phyloP scores from a whole-genome alignment of 805 yeast genomes.

The Candida cerambycidarum region DNA sequence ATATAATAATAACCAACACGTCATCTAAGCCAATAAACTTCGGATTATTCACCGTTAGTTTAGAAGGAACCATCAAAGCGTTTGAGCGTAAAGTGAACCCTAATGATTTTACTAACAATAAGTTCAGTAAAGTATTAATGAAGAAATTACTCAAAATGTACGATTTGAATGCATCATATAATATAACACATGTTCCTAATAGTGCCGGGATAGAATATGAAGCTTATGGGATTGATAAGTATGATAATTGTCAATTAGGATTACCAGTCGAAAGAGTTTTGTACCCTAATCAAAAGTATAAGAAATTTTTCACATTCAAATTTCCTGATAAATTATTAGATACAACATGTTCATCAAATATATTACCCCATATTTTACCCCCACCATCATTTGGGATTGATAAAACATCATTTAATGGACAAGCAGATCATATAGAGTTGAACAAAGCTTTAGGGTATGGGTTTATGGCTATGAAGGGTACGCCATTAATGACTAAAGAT shows the following conservation, averaged over 20 bases:
- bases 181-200: slow-evolving; percentile 49
- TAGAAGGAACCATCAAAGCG: slow-evolving; percentile 47
- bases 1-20: slow-evolving; percentile 48
- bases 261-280: slow-evolving; percentile 49
- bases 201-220: slow-evolving; percentile 50
- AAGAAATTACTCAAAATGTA: slow-evolving; percentile 60
- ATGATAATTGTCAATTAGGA: slow-evolving; percentile 51
- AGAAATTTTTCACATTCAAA: slow-evolving; percentile 58
- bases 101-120: slow-evolving; percentile 14
- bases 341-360: slow-evolving; percentile 48
- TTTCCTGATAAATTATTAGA: slow-evolving; percentile 56
- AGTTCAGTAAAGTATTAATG: slow-evolving; percentile 32
- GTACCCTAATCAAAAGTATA: slow-evolving; percentile 50
- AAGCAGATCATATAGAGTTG: slow-evolving; percentile 34
- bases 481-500: slow-evolving; percentile 54
- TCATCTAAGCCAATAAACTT: slow-evolving; percentile 44
- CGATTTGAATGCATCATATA: slow-evolving; percentile 58
- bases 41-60: slow-evolving; percentile 45
- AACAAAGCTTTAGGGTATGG: slow-evolving; percentile 56
- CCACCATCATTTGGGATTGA: slow-evolving; percentile 47
- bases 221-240: slow-evolving; percentile 41
- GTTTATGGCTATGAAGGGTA: slow-evolving; percentile 46
- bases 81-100: slow-evolving; percentile 22
- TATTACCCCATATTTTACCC: slow-evolving; percentile 38
- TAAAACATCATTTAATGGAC: slow-evolving; percentile 32